Conservation (phyloP, 2,329 filamentous ascomycete species). For the Dactylonectria estremocensis region DNA sequence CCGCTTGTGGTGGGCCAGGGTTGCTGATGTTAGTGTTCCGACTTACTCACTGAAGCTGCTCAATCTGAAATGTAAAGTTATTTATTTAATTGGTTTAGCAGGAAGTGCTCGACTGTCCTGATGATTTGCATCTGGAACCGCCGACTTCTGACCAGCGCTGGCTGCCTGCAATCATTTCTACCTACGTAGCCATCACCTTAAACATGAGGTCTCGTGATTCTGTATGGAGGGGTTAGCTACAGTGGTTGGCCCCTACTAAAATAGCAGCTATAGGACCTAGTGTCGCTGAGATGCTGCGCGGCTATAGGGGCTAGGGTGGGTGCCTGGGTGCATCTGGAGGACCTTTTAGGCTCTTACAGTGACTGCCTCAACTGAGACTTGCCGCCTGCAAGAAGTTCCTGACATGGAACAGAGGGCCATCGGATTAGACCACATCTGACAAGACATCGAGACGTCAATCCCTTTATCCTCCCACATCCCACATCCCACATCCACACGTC, state of each 20-base stretch:
- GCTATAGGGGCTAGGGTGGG: background rate
- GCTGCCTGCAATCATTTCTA: no score
- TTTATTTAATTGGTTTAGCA: no score
- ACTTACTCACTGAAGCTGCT: background rate
- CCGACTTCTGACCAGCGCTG: no score
- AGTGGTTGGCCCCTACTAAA: background rate
- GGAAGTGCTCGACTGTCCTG: background rate
- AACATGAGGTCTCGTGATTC: no score
- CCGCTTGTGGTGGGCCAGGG: no score
- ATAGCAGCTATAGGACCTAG: background rate
- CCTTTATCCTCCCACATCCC: slow-evolving; percentile 25
- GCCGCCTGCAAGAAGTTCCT: background rate
- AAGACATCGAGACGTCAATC: background rate
- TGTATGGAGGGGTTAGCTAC: no score
- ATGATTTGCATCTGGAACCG: background rate
- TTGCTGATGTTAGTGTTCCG: no score
- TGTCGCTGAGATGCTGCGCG: background rate
- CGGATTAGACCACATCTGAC: slow-evolving; percentile 22
- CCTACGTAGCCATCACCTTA: no score
- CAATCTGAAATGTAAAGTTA: background rate
- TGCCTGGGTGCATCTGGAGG: background rate
- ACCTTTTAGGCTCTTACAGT: background rate
- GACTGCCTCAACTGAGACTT: background rate
- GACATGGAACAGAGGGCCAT: slow-evolving; percentile 4
- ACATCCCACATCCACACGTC: slow-evolving; percentile 16